phyloP scores from a whole-genome alignment of 345 rosid species.

The Syzygium grande region DNA sequence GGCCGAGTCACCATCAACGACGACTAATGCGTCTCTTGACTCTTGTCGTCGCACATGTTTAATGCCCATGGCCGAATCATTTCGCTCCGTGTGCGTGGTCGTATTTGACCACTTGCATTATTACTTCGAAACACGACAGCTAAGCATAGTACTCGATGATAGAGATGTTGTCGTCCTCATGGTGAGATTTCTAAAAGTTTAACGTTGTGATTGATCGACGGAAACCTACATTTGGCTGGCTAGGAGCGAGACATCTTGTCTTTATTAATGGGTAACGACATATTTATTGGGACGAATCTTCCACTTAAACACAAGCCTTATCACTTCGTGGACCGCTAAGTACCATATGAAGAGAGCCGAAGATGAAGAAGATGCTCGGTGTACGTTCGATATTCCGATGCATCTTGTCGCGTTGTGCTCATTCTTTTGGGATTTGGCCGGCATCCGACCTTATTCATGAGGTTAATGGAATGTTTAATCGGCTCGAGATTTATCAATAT shows the following conservation, averaged over 20 bases:
- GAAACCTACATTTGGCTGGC: background rate
- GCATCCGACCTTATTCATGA: background rate
- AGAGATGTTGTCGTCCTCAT: background rate
- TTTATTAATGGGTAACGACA: background rate
- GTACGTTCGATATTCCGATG: too few species aligned
- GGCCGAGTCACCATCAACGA: background rate
- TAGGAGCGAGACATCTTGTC: background rate
- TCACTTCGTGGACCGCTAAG: background rate
- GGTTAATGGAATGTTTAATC: background rate
- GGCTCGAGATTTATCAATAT: background rate
- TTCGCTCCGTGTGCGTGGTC: background rate
- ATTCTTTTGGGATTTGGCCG: background rate
- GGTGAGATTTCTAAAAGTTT: background rate
- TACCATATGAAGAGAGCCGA: background rate
- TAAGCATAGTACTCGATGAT: background rate
- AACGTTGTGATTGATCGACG: background rate
- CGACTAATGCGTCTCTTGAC: background rate
- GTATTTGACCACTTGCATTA: background rate
- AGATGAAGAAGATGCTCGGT: too few species aligned
- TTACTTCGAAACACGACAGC: background rate
- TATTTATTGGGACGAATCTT: background rate
- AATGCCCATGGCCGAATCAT: background rate
- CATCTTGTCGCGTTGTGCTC: background rate
- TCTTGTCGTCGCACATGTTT: background rate
- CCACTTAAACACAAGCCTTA: background rate